phyloP scores from a whole-genome alignment of 345 rosid genomes.

The Hirschfeldia incana region DNA sequence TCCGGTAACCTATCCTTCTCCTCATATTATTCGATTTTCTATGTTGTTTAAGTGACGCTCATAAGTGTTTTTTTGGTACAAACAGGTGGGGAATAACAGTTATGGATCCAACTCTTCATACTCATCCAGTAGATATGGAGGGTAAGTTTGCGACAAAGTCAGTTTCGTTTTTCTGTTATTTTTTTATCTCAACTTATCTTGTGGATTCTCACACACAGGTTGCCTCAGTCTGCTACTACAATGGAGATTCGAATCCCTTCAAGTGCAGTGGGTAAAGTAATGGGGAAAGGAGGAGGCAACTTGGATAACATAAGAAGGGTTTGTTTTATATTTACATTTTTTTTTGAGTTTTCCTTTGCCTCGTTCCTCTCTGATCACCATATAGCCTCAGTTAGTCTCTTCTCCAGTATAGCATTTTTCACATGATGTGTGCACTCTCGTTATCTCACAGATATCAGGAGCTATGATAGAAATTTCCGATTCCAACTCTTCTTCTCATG shows the following conservation, averaged over 20 bases:
- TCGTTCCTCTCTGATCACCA: constrained; percentile 12
- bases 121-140: constrained; percentile 71
- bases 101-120: constrained; percentile 69
- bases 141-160: constrained; percentile 50
- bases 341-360: constrained; percentile 10
- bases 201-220: constrained; percentile 41
- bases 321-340: constrained; percentile 40
- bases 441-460: constrained; percentile 86
- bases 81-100: constrained; percentile 61
- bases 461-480: constrained; percentile 90
- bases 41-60: not conserved
- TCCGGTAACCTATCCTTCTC: constrained; percentile 46
- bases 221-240: constrained; percentile 55
- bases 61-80: not conserved
- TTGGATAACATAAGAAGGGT: constrained; percentile 89
- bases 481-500: constrained; percentile 68
- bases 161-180: not conserved
- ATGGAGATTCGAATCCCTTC: constrained; percentile 83
- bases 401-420: constrained; percentile 31
- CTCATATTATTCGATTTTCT: not conserved
- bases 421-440: constrained; percentile 25
- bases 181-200: constrained; percentile 7
- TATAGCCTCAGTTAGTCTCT: constrained; percentile 7
- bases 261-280: constrained; percentile 82
- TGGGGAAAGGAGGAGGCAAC: constrained; percentile 80